Evolutionary conservation across 768 basidiomycete genomes (phyloP), one percentile per base, ranked within the genome.

Genomic region (Termitomyces sp.): DNA sequence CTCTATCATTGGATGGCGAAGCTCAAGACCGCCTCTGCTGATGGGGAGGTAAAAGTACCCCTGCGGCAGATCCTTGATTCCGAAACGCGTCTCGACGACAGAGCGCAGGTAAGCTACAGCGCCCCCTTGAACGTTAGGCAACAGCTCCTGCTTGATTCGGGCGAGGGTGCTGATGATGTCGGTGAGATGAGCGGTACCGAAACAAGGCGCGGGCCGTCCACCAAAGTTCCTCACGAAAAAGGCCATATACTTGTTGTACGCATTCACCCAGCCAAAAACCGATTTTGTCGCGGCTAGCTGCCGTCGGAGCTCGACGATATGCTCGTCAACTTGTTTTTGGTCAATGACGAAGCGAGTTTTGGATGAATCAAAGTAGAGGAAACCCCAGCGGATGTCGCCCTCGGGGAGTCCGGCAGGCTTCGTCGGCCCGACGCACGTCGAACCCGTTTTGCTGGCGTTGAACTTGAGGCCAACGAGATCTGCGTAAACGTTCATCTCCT

Each of bases 381-480:
- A 65, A 6, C 62, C 62, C 62, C 62, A 63, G n/a, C 59, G 62
- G 9, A 65, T 63, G 23, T 65, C 59, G 21, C 64, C 64, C 19
- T 29, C 47, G n/a, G 64, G 64, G 12, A 65, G 61, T 17, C 54
- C 62, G 27, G 56, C 11, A 14, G 48, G 51, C n/a, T 40, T 47
- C 16, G 32, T 44, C 17, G 46, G 41, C 3, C 74, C 73, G 11
- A 78, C 67, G 56, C 68, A 71, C 8, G 70, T 73, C 5, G 74
- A 71, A 5, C 78, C 78, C 2, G 76, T 78, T 62, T 79, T 79
- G 29, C 67, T 62, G 45, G 65, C 56, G 56, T 79, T 78, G 64
- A 79, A 75, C 29, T 63, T 72, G 50, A 79, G 62, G 5, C 77
- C 76, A 10, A 73, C 72, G 29, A 79, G 65, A 9, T 65, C 51